phyloP scores from a whole-genome alignment of 495 filamentous ascomycete species.

The Penicillium macrosclerotiorum region DNA sequence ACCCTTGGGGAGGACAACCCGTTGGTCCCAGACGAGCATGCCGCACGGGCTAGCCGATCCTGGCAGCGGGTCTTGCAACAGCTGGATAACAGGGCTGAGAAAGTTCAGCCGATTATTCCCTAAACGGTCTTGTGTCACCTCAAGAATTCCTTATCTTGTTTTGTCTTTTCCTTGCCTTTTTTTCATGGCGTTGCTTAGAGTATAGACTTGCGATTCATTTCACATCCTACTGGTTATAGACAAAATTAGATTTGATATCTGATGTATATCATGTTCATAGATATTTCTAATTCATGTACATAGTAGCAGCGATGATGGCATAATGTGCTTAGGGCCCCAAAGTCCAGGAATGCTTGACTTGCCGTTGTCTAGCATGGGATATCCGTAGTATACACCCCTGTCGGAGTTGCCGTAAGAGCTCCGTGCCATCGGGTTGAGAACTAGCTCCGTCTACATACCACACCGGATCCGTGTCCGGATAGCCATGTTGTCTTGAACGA shows the following conservation, averaged over 20 bases:
- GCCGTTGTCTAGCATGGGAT: too few species aligned
- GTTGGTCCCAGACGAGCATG: slow-evolving; percentile 60
- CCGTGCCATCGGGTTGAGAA: not conserved
- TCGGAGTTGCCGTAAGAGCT: not conserved
- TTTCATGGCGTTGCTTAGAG: too few species aligned
- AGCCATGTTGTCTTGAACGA: not conserved
- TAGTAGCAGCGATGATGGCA: too few species aligned
- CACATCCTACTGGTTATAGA: too few species aligned
- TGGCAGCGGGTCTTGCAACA: slow-evolving; percentile 47
- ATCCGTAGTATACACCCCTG: not conserved
- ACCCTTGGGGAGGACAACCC: slow-evolving; percentile 51
- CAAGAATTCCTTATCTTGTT: not conserved
- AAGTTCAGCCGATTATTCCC: not conserved
- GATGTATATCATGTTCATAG: too few species aligned
- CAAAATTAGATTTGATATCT: too few species aligned
- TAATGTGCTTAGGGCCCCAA: too few species aligned
- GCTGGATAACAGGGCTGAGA: slow-evolving; percentile 6
- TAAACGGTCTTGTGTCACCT: not conserved
- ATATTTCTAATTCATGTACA: too few species aligned
- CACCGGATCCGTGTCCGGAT: not conserved
- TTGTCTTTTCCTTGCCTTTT: not conserved
- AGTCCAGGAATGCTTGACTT: too few species aligned
- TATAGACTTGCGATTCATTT: too few species aligned
- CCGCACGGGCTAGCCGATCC: slow-evolving; percentile 53
- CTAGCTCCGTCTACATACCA: not conserved